phyloP scores from a whole-genome alignment of 495 filamentous ascomycete species.

The Usnea hakonensis region DNA sequence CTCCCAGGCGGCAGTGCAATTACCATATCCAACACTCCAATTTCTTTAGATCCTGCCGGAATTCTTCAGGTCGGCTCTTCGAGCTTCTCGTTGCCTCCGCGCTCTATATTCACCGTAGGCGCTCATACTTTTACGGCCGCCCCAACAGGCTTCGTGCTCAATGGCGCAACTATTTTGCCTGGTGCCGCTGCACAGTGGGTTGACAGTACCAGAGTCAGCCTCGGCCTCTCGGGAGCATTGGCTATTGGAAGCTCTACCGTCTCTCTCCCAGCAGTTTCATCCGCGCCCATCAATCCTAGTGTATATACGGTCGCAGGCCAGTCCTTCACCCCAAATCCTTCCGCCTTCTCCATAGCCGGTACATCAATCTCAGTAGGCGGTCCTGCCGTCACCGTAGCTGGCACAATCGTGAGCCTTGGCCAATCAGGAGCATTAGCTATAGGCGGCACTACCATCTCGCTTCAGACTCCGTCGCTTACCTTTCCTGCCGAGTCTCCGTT shows the following conservation, averaged over 20 bases:
- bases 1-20: conserved; percentile 18
- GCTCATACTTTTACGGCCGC: conserved; percentile 7
- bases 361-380: conserved; percentile 9
- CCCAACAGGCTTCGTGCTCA: conserved; percentile 10
- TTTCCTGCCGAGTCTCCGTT: not conserved
- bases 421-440: conserved; percentile 1
- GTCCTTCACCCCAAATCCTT: conserved; percentile 3
- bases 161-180: not conserved
- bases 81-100: not conserved
- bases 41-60: not conserved
- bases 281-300: not conserved
- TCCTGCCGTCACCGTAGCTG: conserved; percentile 5
- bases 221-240: not conserved
- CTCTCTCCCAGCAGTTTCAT: not conserved
- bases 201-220: not conserved
- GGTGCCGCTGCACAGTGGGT: not conserved
- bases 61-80: not conserved
- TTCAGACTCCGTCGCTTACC: not conserved
- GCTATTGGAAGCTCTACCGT: not conserved
- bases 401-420: conserved; percentile 5
- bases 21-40: conserved; percentile 17
- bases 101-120: conserved; percentile 1
- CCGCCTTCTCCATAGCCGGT: conserved; percentile 13
- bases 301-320: conserved; percentile 8
- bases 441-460: not conserved